Percentiles rank a stretch among this genome's conserved stretches.
phyloP scores from a whole-genome alignment of 179 eudicot genomes.

The Actinidia chinensis region DNA sequence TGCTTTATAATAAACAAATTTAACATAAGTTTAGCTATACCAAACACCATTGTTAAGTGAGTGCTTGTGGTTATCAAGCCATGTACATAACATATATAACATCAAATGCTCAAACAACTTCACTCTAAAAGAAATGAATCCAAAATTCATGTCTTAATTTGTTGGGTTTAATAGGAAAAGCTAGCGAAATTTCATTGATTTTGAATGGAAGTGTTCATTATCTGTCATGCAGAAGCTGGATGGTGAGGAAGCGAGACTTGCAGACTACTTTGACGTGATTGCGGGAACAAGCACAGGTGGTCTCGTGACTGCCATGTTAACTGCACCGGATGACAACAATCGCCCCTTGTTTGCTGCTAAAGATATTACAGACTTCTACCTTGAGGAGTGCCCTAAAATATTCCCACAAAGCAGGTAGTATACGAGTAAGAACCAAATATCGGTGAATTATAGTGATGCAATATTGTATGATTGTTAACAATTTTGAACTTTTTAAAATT shows the following conservation, averaged over 20 bases:
- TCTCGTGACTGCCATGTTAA: constrained; percentile 39
- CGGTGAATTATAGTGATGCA: background rate
- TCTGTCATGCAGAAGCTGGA: constrained; percentile 32
- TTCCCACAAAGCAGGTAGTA: constrained; percentile 33
- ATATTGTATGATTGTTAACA: background rate
- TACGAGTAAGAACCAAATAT: no score
- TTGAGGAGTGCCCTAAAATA: constrained; percentile 38
- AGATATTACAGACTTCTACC: constrained; percentile 37
- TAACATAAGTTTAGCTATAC: no score
- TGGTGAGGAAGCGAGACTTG: constrained; percentile 37
- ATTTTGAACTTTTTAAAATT: background rate
- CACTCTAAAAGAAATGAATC: no score
- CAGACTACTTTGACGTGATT: constrained; percentile 40
- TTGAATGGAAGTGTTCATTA: background rate
- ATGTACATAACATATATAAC: no score
- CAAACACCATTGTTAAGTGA: no score
- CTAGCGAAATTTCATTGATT: background rate
- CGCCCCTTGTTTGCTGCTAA: constrained; percentile 45
- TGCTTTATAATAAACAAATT: no score
- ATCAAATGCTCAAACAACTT: no score
- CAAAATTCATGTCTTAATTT: no score
- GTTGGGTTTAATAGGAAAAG: background rate
- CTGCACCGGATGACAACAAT: constrained; percentile 34
- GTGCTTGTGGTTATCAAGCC: no score
- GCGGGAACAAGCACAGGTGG: constrained; percentile 48